phyloP scores from a whole-genome alignment of 306 rosid species.

The Albizia julibrissin region DNA sequence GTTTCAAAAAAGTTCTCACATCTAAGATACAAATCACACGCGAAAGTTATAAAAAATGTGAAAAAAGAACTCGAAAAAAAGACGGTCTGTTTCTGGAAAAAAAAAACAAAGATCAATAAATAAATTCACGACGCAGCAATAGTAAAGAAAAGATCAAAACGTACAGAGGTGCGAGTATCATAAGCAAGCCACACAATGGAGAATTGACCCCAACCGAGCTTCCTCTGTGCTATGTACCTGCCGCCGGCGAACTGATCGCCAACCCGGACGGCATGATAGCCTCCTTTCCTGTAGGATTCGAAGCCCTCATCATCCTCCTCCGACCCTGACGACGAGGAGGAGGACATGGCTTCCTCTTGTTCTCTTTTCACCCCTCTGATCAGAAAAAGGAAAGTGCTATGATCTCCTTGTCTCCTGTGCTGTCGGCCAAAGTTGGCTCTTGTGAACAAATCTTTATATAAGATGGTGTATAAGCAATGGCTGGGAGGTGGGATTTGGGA shows the following conservation, averaged over 20 bases:
- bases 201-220: slow-evolving; percentile 98
- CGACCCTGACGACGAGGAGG: slow-evolving; percentile 88
- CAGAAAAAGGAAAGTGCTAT: slow-evolving; percentile 5
- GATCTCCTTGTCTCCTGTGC: not conserved
- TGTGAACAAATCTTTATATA: not conserved
- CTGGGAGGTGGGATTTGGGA: slow-evolving; percentile 25
- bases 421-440: not conserved
- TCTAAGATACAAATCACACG: slow-evolving; percentile 15
- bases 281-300: slow-evolving; percentile 92
- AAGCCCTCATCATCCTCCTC: slow-evolving; percentile 92
- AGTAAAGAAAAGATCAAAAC: slow-evolving; percentile 32
- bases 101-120: not conserved
- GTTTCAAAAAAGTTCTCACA: slow-evolving; percentile 2
- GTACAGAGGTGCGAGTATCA: slow-evolving; percentile 71
- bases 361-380: slow-evolving; percentile 29
- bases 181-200: slow-evolving; percentile 99
- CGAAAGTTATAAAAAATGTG: not conserved
- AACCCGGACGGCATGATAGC: slow-evolving; percentile 87
- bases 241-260: slow-evolving; percentile 94
- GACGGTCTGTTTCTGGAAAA: not conserved
- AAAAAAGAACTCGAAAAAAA: not conserved
- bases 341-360: slow-evolving; percentile 55
- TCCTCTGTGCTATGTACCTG: slow-evolving; percentile 85
- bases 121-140: not conserved
- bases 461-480: not conserved